A percentile compares a stretch with the other conserved stretches of the same genome.
phyloP scores from a whole-genome alignment of 1,284 basidiomycete species.

The Exsudoporus floridanus region DNA sequence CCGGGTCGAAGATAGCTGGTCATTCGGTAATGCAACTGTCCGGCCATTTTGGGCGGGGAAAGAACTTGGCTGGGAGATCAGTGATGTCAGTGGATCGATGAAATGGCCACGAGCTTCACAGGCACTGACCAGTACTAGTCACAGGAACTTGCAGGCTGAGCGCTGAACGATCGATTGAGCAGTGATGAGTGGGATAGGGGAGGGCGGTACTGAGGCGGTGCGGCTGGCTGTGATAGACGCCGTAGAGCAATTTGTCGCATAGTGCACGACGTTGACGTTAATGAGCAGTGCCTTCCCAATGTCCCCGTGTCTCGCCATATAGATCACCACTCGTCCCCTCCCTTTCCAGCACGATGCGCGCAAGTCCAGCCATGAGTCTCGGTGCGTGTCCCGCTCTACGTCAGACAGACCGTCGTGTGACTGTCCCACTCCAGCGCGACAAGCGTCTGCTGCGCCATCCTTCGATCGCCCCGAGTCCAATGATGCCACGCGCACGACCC shows the following conservation, averaged over 20 bases:
- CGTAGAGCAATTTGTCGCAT: constrained; percentile 7
- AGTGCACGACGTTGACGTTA: not conserved
- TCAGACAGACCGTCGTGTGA: not conserved
- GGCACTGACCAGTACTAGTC: constrained; percentile 8
- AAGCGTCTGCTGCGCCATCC: constrained; percentile 33
- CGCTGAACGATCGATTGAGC: not conserved
- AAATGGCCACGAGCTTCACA: not conserved
- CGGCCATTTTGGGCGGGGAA: constrained; percentile 94
- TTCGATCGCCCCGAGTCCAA: constrained; percentile 37
- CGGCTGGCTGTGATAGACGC: constrained; percentile 22
- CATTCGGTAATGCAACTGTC: constrained; percentile 56
- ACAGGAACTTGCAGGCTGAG: constrained; percentile 3
- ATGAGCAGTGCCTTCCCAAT: constrained; percentile 17
- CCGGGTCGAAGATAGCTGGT: constrained; percentile 54
- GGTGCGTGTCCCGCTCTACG: constrained; percentile 17
- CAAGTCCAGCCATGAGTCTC: constrained; percentile 6
- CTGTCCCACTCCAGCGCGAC: constrained; percentile 10
- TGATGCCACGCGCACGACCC: constrained; percentile 15
- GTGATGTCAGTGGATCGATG: constrained; percentile 21
- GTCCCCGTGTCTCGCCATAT: constrained; percentile 9
- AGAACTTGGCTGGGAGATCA: constrained; percentile 80
- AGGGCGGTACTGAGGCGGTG: constrained; percentile 29
- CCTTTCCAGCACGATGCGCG: constrained; percentile 13
- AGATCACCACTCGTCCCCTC: constrained; percentile 4
- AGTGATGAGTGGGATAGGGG: not conserved